A percentile compares a stretch with the other conserved stretches of the same genome.
These are phyloP conservation scores for Geosmithia morbida DNA, from an alignment of 2,329 filamentous ascomycete genomes.

Conservation along the genomic window DNA sequence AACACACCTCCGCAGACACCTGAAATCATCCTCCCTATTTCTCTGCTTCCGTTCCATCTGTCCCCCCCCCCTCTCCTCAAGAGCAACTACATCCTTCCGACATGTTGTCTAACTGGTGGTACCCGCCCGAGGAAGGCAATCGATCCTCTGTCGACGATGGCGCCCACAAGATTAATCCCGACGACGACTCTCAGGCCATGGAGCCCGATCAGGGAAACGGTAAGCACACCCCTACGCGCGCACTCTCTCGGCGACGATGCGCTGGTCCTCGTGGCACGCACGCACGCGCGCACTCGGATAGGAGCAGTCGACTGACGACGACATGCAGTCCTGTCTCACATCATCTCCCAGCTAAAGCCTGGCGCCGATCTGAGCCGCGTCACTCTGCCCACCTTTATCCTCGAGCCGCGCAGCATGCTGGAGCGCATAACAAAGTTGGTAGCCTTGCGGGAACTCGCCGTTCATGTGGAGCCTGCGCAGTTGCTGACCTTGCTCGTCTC, in stretches of 20 bases:
- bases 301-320: background rate
- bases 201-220: slow-evolving; percentile 91
- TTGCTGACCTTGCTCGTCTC: slow-evolving; percentile 1
- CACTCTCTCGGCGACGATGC: background rate
- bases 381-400: slow-evolving; percentile 90
- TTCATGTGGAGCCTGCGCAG: background rate
- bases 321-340: slow-evolving; percentile 71
- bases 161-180: slow-evolving; percentile 20
- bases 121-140: slow-evolving; percentile 21
- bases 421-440: slow-evolving; percentile 94
- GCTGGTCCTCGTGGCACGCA: background rate
- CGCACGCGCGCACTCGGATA: too few species aligned
- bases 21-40: background rate
- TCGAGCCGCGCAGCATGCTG: slow-evolving; percentile 94
- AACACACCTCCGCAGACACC: background rate
- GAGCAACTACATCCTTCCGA: background rate
- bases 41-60: background rate
- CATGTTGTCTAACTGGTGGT: slow-evolving; percentile 29
- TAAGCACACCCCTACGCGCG: slow-evolving; percentile 27
- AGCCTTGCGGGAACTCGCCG: too few species aligned
- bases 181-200: slow-evolving; percentile 67
- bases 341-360: slow-evolving; percentile 91
- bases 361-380: slow-evolving; percentile 92
- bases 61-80: background rate
- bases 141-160: slow-evolving; percentile 44